Percentiles rank a stretch among this genome's conserved stretches.
Conservation (phyloP, 2,329 filamentous ascomycete genomes). For the Lachnellula willkommii region DNA sequence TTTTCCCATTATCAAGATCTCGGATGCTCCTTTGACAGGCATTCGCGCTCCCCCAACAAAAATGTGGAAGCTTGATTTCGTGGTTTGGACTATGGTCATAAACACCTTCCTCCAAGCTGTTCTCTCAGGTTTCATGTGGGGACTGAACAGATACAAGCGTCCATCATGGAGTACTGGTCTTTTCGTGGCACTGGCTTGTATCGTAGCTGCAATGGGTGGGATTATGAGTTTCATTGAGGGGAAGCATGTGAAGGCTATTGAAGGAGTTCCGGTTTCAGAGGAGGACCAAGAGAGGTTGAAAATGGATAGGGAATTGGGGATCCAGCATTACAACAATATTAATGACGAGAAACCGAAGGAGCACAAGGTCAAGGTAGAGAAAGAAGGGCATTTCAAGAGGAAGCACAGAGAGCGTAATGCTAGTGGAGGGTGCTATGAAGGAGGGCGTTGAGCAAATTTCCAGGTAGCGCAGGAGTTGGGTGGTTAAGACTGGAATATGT, state of each 20-base stretch:
- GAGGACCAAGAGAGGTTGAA: conserved; percentile 47
- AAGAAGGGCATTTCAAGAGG: conserved; percentile 15
- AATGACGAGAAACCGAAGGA: conserved; percentile 46
- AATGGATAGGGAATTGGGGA: conserved; percentile 48
- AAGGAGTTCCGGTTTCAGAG: conserved; percentile 61
- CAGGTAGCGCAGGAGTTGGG: conserved; percentile 6
- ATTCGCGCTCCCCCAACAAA: conserved; percentile 60
- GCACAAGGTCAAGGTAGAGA: conserved; percentile 28
- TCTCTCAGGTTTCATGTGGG: conserved; percentile 80
- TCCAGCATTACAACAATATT: conserved; percentile 55
- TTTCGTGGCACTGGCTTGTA: conserved; percentile 69
- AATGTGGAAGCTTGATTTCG: conserved; percentile 72
- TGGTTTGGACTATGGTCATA: conserved; percentile 71
- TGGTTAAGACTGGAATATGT: not conserved
- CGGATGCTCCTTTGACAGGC: conserved; percentile 66
- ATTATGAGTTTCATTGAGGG: conserved; percentile 67
- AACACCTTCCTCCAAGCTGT: conserved; percentile 75
- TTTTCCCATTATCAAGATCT: conserved; percentile 56
- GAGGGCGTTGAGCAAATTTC: conserved; percentile 10
- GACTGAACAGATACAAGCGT: conserved; percentile 64
- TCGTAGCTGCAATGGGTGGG: conserved; percentile 63
- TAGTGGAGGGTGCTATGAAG: conserved; percentile 10
- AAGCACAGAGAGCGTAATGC: conserved; percentile 9
- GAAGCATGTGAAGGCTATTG: conserved; percentile 63
- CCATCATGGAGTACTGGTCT: conserved; percentile 75